Evolutionary conservation across 352 stramenopile species (phyloP), one percentile per base, ranked within the genome.

Genomic region (Pythium guiyangense): DNA sequence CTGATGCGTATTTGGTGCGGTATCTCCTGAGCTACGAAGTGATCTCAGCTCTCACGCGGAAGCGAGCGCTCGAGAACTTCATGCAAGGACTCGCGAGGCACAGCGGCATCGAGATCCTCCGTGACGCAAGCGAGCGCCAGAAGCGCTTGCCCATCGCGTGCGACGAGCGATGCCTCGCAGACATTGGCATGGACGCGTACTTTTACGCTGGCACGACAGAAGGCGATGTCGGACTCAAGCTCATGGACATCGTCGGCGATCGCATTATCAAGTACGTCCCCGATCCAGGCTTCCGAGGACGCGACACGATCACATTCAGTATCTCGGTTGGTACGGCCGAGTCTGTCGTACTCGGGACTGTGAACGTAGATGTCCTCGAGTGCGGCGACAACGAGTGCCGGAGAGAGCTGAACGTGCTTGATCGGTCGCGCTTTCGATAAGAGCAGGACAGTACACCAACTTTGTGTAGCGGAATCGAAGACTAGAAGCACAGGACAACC

Each of bases 201-300:
- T 83, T 83, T 34, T 76, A 84, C 20, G 43, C 63, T 20, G 69
- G 70, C 11, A 68, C 74, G 0, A 64, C 66, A 29, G 42, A 6
- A 18, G 79, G 79, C 3, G 75, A 90, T 49, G 63, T 67, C n/a
- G 77, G 65, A 0, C 44, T 78, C 5, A 86, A 82, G 39, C 50
- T 78, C 18, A 52, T 87, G 45, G 52, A 66, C 17, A 66, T 90
- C 10, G 55, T 63, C 4, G 60, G 67, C 0, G 66, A 86, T 39
- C 69, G 77, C 0, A 44, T 74, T n/a, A 62, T 92, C 6, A 75
- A 75, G 52, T 92, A 88, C 56, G 66, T 88, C 1, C 82, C 82
- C 0, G 62, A 83, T 15, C 17, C 54, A 8, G 78, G 62, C 8
- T 90, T 86, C 34, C 60, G 56, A 10, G 82, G 82, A 2, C 34